Evolutionary conservation across 164 flowering plant species (phyloP), one percentile per base, ranked within the genome.

Genomic region (Nymphaea thermarum): DNA sequence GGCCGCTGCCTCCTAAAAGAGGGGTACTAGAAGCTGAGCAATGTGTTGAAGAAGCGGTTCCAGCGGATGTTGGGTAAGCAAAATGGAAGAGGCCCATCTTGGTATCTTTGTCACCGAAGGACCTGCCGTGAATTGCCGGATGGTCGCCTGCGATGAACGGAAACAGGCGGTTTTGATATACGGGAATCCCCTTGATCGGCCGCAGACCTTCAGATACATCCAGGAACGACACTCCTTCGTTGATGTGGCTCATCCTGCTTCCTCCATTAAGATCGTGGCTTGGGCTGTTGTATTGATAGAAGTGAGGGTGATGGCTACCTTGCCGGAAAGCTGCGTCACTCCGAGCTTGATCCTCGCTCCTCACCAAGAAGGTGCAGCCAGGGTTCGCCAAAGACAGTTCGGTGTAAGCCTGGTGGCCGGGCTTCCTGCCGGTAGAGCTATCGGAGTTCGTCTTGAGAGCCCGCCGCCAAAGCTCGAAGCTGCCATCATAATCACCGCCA

Each of bases 111-210:
- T 62, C 64, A 62, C 64, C 42, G 11, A 62, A 62, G 14, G 12
- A 51, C 14, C 57, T 51, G 12, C 57, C 57, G 14, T 5, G 57
- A 51, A 51, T 51, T 51, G 3, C 57, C 57, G 3, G 57, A 17
- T 62, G 64, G 64, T 62, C 64, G 7, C 64, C 10, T 7, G 64
- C 10, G 42, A 74, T 51, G 76, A 85, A 81, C 17, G 85, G 86
- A 51, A 85, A 82, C 3, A 85, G 62, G 18, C 85, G 78, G 73
- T 74, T 84, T 63, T 81, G 84, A 72, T 84, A 86, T 16, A 86
- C 77, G 4, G 91, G 91, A 70, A 86, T 83, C 65, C 91, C 91
- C 65, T 80, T 86, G 36, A 86, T 83, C 2, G 88, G 87, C 64
- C 76, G 68, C 18, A 75, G 47, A 3, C 78, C 74, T 3, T 76